Evolutionary conservation across 495 filamentous ascomycete species (phyloP).

Genomic region (Penicillium crystallinum): DNA sequence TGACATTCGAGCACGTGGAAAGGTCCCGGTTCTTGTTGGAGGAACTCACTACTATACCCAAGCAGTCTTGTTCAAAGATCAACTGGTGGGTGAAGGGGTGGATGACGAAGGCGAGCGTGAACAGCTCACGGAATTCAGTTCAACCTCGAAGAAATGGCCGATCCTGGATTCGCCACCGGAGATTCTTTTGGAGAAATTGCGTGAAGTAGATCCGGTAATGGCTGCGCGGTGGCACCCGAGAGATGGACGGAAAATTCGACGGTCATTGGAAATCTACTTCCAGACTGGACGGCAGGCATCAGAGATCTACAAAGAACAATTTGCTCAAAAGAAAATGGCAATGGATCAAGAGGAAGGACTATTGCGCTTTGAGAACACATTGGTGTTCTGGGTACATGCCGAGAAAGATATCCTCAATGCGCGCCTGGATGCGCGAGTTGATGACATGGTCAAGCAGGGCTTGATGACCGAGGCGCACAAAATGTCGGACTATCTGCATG

Average conservation of each 20-base stretch:
- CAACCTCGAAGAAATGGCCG: slow-evolving; percentile 50
- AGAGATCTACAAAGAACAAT: slow-evolving; percentile 81
- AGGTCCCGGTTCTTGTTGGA: slow-evolving; percentile 85
- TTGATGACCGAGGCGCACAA: slow-evolving; percentile 62
- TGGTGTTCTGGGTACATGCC: slow-evolving; percentile 87
- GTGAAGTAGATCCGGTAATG: slow-evolving; percentile 81
- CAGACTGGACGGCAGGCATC: slow-evolving; percentile 73
- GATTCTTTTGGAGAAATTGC: slow-evolving; percentile 63
- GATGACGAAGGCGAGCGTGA: slow-evolving; percentile 22
- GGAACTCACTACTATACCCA: slow-evolving; percentile 95
- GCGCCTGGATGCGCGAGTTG: slow-evolving; percentile 71
- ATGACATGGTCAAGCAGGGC: slow-evolving; percentile 74
- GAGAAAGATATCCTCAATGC: slow-evolving; percentile 57
- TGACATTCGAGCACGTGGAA: slow-evolving; percentile 70
- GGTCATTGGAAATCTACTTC: slow-evolving; percentile 85
- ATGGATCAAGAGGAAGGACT: slow-evolving; percentile 22
- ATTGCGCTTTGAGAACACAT: slow-evolving; percentile 47
- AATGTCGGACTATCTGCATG: slow-evolving; percentile 52
- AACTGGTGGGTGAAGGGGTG: slow-evolving; percentile 44
- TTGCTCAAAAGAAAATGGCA: slow-evolving; percentile 22
- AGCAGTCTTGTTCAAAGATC: slow-evolving; percentile 71
- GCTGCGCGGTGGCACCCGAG: slow-evolving; percentile 91
- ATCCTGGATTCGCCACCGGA: slow-evolving; percentile 68
- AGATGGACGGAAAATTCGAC: slow-evolving; percentile 81
- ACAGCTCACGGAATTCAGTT: slow-evolving; percentile 6